These are phyloP conservation scores for Ramalina peruviana DNA, from an alignment of 495 filamentous ascomycete genomes.

Conservation along the genomic window DNA sequence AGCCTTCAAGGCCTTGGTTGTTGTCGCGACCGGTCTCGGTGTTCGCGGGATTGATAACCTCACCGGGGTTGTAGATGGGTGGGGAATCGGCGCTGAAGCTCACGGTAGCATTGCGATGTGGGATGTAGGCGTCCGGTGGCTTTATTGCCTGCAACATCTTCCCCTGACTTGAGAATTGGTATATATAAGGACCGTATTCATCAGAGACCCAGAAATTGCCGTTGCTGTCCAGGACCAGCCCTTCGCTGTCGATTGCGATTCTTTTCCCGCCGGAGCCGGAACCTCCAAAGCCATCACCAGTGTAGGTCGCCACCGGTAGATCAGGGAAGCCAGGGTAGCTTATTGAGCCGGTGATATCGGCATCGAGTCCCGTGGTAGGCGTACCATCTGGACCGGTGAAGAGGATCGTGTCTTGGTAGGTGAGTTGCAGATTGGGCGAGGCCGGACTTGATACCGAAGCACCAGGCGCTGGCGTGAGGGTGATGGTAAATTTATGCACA, in stretches of 20 bases:
- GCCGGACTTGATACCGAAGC: constrained; percentile 44
- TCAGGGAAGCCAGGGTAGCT: constrained; percentile 46
- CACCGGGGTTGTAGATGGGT: constrained; percentile 41
- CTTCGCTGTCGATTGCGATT: constrained; percentile 55
- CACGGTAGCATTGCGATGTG: constrained; percentile 44
- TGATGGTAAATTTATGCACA: constrained; percentile 56
- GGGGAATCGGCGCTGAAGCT: constrained; percentile 48
- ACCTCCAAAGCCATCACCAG: constrained; percentile 61
- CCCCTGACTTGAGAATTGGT: constrained; percentile 47
- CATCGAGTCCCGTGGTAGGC: constrained; percentile 60
- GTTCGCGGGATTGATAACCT: constrained; percentile 34
- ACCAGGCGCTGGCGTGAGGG: constrained; percentile 35
- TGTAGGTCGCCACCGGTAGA: constrained; percentile 52
- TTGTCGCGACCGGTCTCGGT: constrained; percentile 53
- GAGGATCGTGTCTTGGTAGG: constrained; percentile 53
- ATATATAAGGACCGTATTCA: constrained; percentile 69
- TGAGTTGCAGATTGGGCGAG: constrained; percentile 47
- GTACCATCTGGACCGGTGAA: constrained; percentile 52
- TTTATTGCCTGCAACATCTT: constrained; percentile 51
- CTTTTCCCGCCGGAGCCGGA: constrained; percentile 44
- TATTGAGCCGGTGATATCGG: constrained; percentile 39
- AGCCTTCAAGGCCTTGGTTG: constrained; percentile 67
- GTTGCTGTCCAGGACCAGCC: constrained; percentile 45
- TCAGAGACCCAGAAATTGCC: constrained; percentile 60
- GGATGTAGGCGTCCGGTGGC: constrained; percentile 54